A percentile compares a stretch with the other conserved stretches of the same genome.
Conservation (phyloP, 2,329 filamentous ascomycete species). For the Neocatenulostroma microsporum region DNA sequence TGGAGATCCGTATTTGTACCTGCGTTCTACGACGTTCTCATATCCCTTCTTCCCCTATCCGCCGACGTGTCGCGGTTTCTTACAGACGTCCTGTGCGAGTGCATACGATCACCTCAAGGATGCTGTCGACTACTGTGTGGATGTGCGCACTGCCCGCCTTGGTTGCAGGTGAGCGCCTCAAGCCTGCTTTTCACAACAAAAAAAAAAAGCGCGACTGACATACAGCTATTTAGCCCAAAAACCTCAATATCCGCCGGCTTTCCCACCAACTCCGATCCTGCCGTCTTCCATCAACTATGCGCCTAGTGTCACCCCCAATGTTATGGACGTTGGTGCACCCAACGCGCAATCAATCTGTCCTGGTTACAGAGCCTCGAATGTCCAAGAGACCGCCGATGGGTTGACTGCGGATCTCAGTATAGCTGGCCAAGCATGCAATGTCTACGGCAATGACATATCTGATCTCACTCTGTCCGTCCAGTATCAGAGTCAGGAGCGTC, state of each 20-base stretch:
- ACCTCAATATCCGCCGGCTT: slow-evolving; percentile 22
- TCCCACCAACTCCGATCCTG: slow-evolving; percentile 21
- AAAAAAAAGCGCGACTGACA: neutral
- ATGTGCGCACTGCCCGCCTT: neutral
- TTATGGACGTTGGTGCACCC: slow-evolving; percentile 19
- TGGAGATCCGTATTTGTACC: neutral
- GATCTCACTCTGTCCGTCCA: slow-evolving; percentile 21
- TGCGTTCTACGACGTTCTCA: slow-evolving; percentile 1
- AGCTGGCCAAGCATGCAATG: slow-evolving; percentile 23
- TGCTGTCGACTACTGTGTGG: neutral
- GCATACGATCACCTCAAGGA: neutral
- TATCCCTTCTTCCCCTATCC: neutral
- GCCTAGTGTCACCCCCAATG: slow-evolving; percentile 21
- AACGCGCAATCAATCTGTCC: slow-evolving; percentile 24
- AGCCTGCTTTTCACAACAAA: neutral
- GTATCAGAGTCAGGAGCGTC: slow-evolving; percentile 22
- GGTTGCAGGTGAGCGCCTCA: neutral
- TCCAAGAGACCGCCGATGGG: slow-evolving; percentile 16
- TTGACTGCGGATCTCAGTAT: slow-evolving; percentile 24
- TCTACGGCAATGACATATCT: slow-evolving; percentile 25
- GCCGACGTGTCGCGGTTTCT: neutral
- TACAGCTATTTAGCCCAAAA: slow-evolving; percentile 13
- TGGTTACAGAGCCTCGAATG: slow-evolving; percentile 26
- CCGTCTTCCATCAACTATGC: slow-evolving; percentile 19
- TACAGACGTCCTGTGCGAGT: neutral